Percentiles rank a stretch among this genome's conserved stretches.
These are phyloP conservation scores for Trametes sp. DNA, from an alignment of 1,284 basidiomycete genomes.

Conservation along the genomic window DNA sequence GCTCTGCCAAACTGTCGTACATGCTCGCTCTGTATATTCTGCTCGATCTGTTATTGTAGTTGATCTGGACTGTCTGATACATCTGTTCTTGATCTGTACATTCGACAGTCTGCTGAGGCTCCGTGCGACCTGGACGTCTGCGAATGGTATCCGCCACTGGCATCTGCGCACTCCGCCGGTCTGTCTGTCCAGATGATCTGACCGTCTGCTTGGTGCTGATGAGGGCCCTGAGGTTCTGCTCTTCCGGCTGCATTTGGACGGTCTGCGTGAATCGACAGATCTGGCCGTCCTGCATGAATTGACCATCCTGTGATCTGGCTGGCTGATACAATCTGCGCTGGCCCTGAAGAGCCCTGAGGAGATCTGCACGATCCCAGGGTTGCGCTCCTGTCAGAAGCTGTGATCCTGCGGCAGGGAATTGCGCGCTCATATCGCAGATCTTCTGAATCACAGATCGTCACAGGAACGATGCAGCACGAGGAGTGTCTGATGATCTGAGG, in stretches of 20 bases:
- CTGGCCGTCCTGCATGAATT: too few species aligned
- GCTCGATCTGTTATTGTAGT: too few species aligned
- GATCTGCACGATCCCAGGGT: background rate
- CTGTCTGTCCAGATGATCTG: too few species aligned
- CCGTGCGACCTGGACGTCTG: too few species aligned
- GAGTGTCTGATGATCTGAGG: background rate
- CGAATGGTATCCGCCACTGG: too few species aligned
- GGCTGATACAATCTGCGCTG: background rate
- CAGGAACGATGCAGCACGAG: background rate
- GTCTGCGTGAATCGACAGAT: background rate
- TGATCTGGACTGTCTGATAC: too few species aligned
- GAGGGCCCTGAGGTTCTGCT: background rate
- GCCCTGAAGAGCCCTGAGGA: background rate
- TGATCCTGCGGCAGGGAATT: background rate
- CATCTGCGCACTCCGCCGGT: background rate
- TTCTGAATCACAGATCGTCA: background rate
- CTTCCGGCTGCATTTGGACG: background rate
- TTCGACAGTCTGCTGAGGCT: too few species aligned
- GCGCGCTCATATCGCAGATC: background rate
- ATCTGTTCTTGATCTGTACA: too few species aligned
- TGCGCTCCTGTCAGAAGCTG: background rate
- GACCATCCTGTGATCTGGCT: too few species aligned
- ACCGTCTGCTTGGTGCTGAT: background rate
- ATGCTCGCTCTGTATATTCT: too few species aligned
- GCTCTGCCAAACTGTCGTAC: too few species aligned